Evolutionary conservation across 2,329 filamentous ascomycete genomes (phyloP), one percentile per base, ranked within the genome.

Genomic region (Hymenoscyphus infarciens): DNA sequence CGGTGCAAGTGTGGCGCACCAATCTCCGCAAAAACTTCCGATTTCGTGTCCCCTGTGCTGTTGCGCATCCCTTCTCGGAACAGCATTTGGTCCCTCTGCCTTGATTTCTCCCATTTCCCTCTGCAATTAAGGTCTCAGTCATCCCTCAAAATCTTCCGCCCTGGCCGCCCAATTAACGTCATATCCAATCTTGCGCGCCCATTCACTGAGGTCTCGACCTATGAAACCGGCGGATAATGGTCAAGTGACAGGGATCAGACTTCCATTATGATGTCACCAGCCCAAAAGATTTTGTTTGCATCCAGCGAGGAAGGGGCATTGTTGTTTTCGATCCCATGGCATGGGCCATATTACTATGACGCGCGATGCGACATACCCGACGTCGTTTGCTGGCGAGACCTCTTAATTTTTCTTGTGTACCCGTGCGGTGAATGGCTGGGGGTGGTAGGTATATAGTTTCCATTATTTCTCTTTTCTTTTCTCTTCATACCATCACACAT

Each of bases 401-500:
- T n/a, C 8, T 56, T 54, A 27, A 27, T 27, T 16, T 5, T 8
- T 11, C 10, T 29, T 5, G 2, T 19, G 25, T 10, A 42, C 22
- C 38, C 11, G 33, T 11, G 56, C 35, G 33, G 31, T 39, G 25
- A 45, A 27, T 29, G 16, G 42, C 15, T 59, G 57, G 7, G 27
- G 4, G 25, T 13, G 42, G 42, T 13, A 52, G 27, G 57, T 59
- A 59, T 59, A 59, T 60, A 60, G 42, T 53, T 42, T 8, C 15
- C 13, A 35, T 15, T 15, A 33, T 59, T 27, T 16, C 31, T 55
- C 3, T 33, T 42, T 52, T 53, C n/a, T 16, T 39, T 56, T 31
- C 31, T 10, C 42, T 42, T 45, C 35, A 60, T 45, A 60, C 57
- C 55, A 54, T 49, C 56, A 64, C 59, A 64, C 60, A 59, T 57